These are phyloP conservation scores for Candolleomyces eurysporus DNA, from an alignment of 768 basidiomycete genomes.

Conservation along the genomic window DNA sequence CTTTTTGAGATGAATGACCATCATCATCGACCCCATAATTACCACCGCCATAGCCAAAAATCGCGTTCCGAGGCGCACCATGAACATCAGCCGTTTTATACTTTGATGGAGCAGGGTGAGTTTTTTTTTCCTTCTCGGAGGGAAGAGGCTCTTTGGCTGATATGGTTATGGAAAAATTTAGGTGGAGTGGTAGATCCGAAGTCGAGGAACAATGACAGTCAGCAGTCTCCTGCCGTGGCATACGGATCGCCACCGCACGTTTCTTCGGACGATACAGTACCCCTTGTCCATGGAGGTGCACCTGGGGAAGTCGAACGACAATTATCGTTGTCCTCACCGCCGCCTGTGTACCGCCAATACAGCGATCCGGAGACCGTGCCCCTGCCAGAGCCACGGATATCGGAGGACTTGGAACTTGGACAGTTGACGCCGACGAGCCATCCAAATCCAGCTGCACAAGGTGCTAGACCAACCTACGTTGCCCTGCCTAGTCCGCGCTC, in stretches of 20 bases:
- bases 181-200: not conserved
- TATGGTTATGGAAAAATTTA: not conserved
- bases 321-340: too few relatives aligned
- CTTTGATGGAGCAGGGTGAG: constrained; percentile 54
- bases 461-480: constrained; percentile 35
- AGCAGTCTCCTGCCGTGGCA: not conserved
- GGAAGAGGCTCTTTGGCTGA: not conserved
- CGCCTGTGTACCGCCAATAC: too few relatives aligned
- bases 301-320: too few relatives aligned
- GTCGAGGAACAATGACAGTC: not conserved
- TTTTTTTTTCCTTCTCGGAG: constrained; percentile 2
- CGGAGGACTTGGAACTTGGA: not conserved
- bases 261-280: too few relatives aligned
- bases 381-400: not conserved
- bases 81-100: constrained; percentile 52
- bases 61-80: constrained; percentile 21
- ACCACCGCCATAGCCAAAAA: not conserved
- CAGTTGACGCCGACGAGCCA: not conserved
- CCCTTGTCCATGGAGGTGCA: too few relatives aligned
- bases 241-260: not conserved
- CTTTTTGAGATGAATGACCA: constrained; percentile 1
- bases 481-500: constrained; percentile 32
- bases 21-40: too few relatives aligned
- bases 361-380: too few relatives aligned
- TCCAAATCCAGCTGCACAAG: too few relatives aligned